Conservation (phyloP, 352 stramenopile species). For the Phytophthora fragariae region DNA sequence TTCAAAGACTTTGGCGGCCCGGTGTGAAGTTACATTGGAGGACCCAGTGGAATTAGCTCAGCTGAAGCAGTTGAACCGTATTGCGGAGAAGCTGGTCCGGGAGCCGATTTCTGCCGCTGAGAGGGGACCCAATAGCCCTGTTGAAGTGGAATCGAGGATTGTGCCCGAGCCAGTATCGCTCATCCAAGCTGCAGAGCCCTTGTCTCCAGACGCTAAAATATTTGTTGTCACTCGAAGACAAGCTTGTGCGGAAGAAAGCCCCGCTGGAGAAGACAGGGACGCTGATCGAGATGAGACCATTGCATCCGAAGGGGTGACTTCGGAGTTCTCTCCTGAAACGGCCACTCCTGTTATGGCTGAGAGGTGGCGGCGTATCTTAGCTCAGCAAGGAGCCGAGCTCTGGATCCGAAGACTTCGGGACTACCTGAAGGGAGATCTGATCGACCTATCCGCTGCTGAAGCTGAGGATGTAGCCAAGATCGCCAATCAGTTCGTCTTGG, state of each 20-base stretch:
- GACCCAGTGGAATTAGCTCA: too few relatives aligned
- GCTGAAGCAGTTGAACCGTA: neutral
- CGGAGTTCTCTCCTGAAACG: neutral
- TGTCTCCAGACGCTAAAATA: neutral
- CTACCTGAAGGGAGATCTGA: too few relatives aligned
- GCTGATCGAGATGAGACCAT: neutral
- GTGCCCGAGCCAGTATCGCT: neutral
- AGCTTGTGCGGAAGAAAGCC: neutral
- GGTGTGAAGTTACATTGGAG: too few relatives aligned
- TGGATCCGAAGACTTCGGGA: too few relatives aligned
- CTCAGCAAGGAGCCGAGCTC: too few relatives aligned
- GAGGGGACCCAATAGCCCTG: neutral
- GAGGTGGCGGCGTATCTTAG: too few relatives aligned
- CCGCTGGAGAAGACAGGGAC: neutral
- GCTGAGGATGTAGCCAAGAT: too few relatives aligned
- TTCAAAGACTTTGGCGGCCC: too few relatives aligned
- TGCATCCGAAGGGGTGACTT: neutral
- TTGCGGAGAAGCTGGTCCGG: neutral
- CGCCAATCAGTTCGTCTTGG: too few relatives aligned
- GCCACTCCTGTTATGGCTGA: neutral
- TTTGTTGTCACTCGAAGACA: neutral
- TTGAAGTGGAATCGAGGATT: neutral
- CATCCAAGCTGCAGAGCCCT: neutral
- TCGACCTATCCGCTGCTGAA: too few relatives aligned
- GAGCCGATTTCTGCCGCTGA: neutral